phyloP scores from a whole-genome alignment of 495 filamentous ascomycete species.

The Astrocystis sublimbata region DNA sequence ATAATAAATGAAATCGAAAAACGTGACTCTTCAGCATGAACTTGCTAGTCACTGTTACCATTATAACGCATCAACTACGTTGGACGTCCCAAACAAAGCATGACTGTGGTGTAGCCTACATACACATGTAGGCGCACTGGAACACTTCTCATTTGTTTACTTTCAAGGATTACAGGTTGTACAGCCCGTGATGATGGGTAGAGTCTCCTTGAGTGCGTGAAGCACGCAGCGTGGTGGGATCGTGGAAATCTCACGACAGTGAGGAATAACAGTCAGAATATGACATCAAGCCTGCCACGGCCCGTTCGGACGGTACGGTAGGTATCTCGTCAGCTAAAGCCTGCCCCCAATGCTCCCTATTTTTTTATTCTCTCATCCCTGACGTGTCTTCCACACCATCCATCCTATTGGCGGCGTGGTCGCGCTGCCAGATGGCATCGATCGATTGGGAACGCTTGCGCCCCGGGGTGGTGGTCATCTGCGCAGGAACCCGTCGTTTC shows the following conservation, averaged over 20 bases:
- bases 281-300: conserved; percentile 34
- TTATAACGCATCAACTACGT: conserved; percentile 12
- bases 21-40: not conserved
- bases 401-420: conserved; percentile 21
- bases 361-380: conserved; percentile 10
- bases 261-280: conserved; percentile 13
- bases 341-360: conserved; percentile 11
- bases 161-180: no score
- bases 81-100: not conserved
- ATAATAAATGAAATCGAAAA: conserved; percentile 4
- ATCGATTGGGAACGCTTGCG: conserved; percentile 23
- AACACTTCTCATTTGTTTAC: no score
- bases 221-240: not conserved
- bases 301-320: conserved; percentile 29
- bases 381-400: conserved; percentile 15
- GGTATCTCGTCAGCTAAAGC: conserved; percentile 8
- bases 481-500: conserved; percentile 38
- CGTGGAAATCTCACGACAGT: conserved; percentile 12
- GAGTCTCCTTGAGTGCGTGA: no score
- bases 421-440: conserved; percentile 33
- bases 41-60: not conserved
- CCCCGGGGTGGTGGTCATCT: conserved; percentile 33
- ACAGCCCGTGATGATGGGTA: no score
- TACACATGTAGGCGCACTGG: not conserved
- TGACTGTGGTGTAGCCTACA: not conserved